Percentiles rank a stretch among this genome's conserved stretches.
Evolutionary conservation across 345 rosid species (phyloP).

Genomic region (Dipteronia dyeriana): DNA sequence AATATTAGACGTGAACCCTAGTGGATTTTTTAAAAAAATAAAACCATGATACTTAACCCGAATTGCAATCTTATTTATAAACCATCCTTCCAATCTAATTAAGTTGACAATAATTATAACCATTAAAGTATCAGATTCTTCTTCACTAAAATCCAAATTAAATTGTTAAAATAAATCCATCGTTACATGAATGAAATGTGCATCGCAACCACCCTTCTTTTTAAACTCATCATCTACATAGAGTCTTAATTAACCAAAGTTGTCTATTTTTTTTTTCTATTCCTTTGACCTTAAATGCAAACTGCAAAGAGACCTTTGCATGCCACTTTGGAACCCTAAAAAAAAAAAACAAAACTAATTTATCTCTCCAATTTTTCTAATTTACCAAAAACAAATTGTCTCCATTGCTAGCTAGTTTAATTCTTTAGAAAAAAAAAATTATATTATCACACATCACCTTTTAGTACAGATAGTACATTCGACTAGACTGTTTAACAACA

Average conservation of each 20-base stretch:
- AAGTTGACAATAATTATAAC: neutral
- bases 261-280: neutral
- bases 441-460: no score
- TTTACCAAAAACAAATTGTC: neutral
- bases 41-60: no score
- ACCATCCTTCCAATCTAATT: neutral
- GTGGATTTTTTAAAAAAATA: no score
- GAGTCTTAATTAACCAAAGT: neutral
- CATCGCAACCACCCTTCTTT: neutral
- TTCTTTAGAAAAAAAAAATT: neutral
- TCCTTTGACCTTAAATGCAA: neutral
- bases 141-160: neutral
- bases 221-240: neutral
- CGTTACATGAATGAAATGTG: neutral
- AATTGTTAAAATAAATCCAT: neutral
- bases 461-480: no score
- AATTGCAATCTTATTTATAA: no score
- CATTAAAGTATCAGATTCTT: neutral
- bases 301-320: conserved; percentile 10
- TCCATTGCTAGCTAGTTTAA: neutral
- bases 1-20: no score
- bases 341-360: no score
- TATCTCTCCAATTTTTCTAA: neutral
- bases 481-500: no score
- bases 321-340: neutral